Evolutionary conservation across 768 basidiomycete species (phyloP), one percentile per base, ranked within the genome.

Genomic region (Amanita muscaria): DNA sequence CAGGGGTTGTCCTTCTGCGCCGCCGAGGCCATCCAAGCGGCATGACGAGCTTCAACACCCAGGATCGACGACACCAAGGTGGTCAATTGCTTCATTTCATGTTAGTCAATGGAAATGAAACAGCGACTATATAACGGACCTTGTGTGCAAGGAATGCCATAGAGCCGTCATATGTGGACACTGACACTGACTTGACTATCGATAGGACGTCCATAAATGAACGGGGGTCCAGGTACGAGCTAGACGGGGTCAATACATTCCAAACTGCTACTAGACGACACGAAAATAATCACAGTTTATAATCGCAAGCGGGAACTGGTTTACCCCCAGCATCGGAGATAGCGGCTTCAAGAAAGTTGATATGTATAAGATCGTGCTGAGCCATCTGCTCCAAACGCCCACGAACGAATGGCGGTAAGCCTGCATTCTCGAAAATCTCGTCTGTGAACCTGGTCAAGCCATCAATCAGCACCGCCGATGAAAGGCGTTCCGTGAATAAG

Each of bases 51-150:
- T 54, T 85, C 79, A 42, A 71, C 72, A 12, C 63, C 59, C 9
- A 84, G 64, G 51, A 88, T 83, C 15, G 74, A 70, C 1, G 69
- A 82, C 4, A 76, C 72, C 14, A 72, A 69, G 4, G 74, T 73
- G 16, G 76, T 55, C 56, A 73, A 74, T 21, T 62, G 62, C 59
- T 70, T 53, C 48, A 33, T 8, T 5, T 21, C 6, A 19, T 21
- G 33, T 39, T 32, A 14, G 12, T 8, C 9, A 14, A 9, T 0
- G 30, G 19, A 25, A 42, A 2, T 5, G 15, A 27, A 21, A 18
- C 40, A 9, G 6, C 12, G 16, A 23, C 9, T 56, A 59, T 12
- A 59, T 52, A 49, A 44, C 23, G 14, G 9, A 48, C 69, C 58
- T 67, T 65, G 51, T 70, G 64, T 12, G 57, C 50, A 50, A 83